Conservation (phyloP, 2,329 filamentous ascomycete species). For the Tolypocladium guangdongense region DNA sequence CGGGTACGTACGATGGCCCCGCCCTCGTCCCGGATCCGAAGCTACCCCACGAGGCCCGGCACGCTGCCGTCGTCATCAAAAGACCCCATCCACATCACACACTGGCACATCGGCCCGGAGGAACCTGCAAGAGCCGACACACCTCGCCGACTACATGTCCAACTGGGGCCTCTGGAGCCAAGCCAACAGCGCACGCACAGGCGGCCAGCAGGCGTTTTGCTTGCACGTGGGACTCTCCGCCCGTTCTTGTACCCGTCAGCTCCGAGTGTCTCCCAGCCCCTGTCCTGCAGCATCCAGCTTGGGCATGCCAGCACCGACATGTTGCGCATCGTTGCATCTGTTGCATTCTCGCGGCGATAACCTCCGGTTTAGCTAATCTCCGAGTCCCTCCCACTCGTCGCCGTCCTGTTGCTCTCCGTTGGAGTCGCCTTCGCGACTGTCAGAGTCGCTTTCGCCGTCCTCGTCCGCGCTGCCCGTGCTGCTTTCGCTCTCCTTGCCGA, state of each 20-base stretch:
- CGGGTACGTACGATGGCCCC: not conserved
- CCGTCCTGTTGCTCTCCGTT: conserved; percentile 1
- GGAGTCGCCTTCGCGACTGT: conserved; percentile 6
- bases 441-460: conserved; percentile 4
- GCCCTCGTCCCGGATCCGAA: not conserved
- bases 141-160: too few species aligned
- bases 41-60: too few species aligned
- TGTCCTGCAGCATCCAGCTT: too few species aligned
- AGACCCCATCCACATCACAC: too few species aligned
- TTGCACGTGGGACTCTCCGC: not conserved
- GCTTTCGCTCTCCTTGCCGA: conserved; percentile 11
- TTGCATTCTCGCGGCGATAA: not conserved
- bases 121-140: too few species aligned
- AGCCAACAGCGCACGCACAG: too few species aligned
- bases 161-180: too few species aligned
- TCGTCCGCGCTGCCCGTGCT: conserved; percentile 11
- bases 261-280: not conserved
- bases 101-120: too few species aligned
- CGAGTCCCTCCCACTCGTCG: conserved; percentile 9
- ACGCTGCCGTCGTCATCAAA: too few species aligned
- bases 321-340: not conserved
- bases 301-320: not conserved
- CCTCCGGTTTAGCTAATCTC: conserved; percentile 3
- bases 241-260: too few species aligned
- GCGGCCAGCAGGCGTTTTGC: not conserved